A percentile compares a stretch with the other conserved stretches of the same genome.
Conservation (phyloP, 2,329 filamentous ascomycete genomes). For the Bisporella sp. region DNA sequence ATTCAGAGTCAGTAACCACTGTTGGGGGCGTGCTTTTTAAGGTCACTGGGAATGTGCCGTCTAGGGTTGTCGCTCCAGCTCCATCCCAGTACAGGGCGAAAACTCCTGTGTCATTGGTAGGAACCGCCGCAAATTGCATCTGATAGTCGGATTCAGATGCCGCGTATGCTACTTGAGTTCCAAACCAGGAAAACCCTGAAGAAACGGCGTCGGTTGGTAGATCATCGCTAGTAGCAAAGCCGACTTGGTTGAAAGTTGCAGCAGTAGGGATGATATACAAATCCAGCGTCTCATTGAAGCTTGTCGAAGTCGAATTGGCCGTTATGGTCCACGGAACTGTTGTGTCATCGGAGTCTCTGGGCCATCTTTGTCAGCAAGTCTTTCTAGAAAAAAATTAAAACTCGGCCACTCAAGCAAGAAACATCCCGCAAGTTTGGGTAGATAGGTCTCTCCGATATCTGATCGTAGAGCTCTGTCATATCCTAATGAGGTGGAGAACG, state of each 20-base stretch:
- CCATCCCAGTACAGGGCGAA: constrained; percentile 14
- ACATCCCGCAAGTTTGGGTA: no score
- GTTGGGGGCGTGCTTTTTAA: constrained; percentile 9
- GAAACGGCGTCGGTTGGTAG: constrained; percentile 7
- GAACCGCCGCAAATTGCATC: not conserved
- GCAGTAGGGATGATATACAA: constrained; percentile 15
- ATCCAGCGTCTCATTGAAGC: constrained; percentile 1
- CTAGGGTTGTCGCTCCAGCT: not conserved
- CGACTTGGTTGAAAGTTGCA: not conserved
- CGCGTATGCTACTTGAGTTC: not conserved
- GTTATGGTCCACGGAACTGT: constrained; percentile 13
- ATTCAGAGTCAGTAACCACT: not conserved
- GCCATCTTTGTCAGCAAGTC: no score
- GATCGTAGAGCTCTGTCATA: no score
- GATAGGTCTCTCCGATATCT: no score
- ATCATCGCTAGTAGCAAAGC: constrained; percentile 1
- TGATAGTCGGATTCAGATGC: constrained; percentile 8
- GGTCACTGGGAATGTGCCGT: constrained; percentile 1
- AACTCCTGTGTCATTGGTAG: constrained; percentile 5
- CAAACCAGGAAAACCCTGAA: constrained; percentile 20
- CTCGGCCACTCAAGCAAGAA: no score
- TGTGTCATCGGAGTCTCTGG: constrained; percentile 9
- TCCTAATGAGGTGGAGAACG: no score
- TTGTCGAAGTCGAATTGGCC: constrained; percentile 12
- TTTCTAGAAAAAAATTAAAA: no score